Conservation (phyloP, 1,284 basidiomycete genomes). For the Trichosporon ovoides region DNA sequence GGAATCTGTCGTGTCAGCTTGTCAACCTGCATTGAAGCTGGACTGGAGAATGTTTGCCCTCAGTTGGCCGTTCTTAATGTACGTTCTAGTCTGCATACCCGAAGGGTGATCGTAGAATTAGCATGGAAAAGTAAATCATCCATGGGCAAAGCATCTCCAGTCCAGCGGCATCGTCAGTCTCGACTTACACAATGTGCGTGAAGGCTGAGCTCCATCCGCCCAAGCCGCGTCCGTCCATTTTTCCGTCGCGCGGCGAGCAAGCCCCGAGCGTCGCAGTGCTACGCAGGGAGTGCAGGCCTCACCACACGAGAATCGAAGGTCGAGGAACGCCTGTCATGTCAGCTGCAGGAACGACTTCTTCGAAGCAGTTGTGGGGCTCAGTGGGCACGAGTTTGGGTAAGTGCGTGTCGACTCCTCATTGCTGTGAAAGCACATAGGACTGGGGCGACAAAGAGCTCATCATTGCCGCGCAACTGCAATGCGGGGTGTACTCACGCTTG, state of each 20-base stretch:
- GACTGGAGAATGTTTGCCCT: neutral
- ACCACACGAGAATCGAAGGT: neutral
- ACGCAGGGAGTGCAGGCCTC: too few relatives aligned
- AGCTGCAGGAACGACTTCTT: neutral
- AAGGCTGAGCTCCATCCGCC: neutral
- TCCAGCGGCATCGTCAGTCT: neutral
- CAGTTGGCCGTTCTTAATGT: conserved; percentile 7
- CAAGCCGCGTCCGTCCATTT: neutral
- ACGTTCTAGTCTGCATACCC: conserved; percentile 2
- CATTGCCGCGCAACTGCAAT: neutral
- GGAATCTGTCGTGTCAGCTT: neutral
- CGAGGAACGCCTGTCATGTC: neutral
- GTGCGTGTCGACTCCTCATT: conserved; percentile 5
- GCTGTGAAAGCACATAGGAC: conserved; percentile 1
- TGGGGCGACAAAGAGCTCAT: conserved; percentile 5
- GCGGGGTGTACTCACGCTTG: neutral
- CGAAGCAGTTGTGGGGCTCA: neutral
- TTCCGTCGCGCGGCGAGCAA: too few relatives aligned
- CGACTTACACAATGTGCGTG: neutral
- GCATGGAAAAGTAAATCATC: conserved; percentile 7
- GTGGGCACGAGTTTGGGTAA: conserved; percentile 1
- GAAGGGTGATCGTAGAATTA: neutral
- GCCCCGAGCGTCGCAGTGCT: too few relatives aligned
- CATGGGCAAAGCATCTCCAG: neutral
- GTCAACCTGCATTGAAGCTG: neutral